Evolutionary conservation across 2,329 filamentous ascomycete genomes (phyloP), one percentile per base, ranked within the genome.

Genomic region (Cadophora malorum): DNA sequence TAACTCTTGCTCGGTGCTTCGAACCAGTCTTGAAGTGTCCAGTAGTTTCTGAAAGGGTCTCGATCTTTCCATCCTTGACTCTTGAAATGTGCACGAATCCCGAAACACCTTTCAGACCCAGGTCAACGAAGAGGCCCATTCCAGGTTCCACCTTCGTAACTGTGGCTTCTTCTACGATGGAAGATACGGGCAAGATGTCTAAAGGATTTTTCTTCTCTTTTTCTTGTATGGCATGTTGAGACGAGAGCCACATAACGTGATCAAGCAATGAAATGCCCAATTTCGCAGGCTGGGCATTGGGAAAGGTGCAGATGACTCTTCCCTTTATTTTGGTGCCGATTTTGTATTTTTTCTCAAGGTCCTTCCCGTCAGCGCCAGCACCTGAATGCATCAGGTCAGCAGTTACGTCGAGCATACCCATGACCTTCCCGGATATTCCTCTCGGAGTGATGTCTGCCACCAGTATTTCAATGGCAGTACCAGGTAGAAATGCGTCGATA

Each of bases 1-100:
- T 82, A 10, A 99, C 85, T 69, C 96, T 90, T 50, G 91, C 93
- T 63, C 89, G 88, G 79, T 99, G 96, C 19, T 86, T 87, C 0
- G 94, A 91, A 50, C 88, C 93, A 23, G 91, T 77, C 79, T 93
- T 92, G 82, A 90, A 97, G 2, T 90, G 85, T 0, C 96, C 96
- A 21, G 88, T 89, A 3, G 88, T 84, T 71, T 93, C 88, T 16
- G 92, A 92, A 5, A 99, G 83, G 1, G 87, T 88, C 71, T 98
- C 96, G 64, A 97, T 86, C 78, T 96, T 97, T 73, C 91, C 90
- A 78, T 99, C 95, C 68, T 95, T 91, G 69, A 99, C 87, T 71
- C 92, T 88, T 0, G 96, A 99, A 72, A 99, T 96, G 79, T 99
- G 96, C 25, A 96, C 94, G 76, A 97, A 99, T 10, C 93, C 93